phyloP scores from a whole-genome alignment of 176 grass and related monocot species.

The Aechmea fasciata region DNA sequence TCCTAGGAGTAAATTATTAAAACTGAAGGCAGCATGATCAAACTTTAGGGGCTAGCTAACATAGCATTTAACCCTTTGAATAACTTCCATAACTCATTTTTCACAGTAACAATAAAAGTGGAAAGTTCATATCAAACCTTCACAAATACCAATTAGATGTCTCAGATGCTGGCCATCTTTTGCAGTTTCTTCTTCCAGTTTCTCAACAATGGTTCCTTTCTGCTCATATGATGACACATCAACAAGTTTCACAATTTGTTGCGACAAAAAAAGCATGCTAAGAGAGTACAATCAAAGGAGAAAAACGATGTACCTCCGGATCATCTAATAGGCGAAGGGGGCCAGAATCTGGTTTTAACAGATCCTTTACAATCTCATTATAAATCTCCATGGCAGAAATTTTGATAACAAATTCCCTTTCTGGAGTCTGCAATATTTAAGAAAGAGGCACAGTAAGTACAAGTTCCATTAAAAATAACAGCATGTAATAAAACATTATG shows the following conservation, averaged over 20 bases:
- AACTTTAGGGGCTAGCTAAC: background rate
- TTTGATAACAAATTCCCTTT: constrained; percentile 58
- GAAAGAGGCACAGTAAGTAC: background rate
- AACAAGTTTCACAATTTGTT: constrained; percentile 5
- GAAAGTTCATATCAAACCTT: constrained; percentile 37
- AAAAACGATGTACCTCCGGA: constrained; percentile 57
- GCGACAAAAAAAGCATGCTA: background rate
- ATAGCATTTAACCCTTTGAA: background rate
- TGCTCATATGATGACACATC: constrained; percentile 20
- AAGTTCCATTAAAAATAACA: background rate
- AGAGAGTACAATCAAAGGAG: background rate
- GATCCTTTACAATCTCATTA: constrained; percentile 96
- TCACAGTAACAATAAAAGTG: background rate
- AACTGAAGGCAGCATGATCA: no score
- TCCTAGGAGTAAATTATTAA: no score
- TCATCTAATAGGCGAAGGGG: constrained; percentile 91
- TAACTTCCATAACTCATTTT: constrained; percentile 2
- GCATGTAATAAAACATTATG: background rate
- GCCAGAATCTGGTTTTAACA: constrained; percentile 76
- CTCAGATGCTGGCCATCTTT: constrained; percentile 69
- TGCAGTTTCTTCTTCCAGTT: constrained; percentile 73
- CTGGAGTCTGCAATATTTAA: constrained; percentile 44
- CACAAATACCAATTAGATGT: constrained; percentile 81
- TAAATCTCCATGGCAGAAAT: constrained; percentile 77
- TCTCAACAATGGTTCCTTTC: constrained; percentile 97